phyloP scores from a whole-genome alignment of 2,329 filamentous ascomycete species.

The Exophiala lecanii-corni region DNA sequence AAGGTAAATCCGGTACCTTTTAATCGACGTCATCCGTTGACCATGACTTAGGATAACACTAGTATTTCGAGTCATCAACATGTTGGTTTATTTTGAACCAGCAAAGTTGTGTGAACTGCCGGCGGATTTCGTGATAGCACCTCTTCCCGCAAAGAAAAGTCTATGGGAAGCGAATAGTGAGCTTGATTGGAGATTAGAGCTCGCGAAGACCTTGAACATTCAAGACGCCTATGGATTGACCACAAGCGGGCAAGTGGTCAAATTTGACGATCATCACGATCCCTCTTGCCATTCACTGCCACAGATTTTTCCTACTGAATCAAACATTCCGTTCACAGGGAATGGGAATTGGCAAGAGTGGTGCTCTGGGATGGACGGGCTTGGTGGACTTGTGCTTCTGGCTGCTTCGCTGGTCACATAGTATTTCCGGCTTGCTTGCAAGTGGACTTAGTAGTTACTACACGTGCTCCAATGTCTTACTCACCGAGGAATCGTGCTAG shows the following conservation, averaged over 20 bases:
- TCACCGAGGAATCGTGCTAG: no score
- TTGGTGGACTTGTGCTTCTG: slow-evolving; percentile 45
- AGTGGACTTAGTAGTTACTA: no score
- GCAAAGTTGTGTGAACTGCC: slow-evolving; percentile 35
- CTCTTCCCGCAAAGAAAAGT: slow-evolving; percentile 40
- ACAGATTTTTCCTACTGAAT: slow-evolving; percentile 21
- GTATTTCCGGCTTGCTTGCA: no score
- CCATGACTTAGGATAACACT: no score
- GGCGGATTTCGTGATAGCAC: slow-evolving; percentile 37
- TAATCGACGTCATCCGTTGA: no score
- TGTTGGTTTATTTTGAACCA: slow-evolving; percentile 43
- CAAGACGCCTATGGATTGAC: slow-evolving; percentile 31
- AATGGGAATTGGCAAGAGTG: slow-evolving; percentile 41
- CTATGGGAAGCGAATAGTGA: slow-evolving; percentile 43
- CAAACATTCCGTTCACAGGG: slow-evolving; percentile 16
- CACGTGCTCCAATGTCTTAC: no score
- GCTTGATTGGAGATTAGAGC: slow-evolving; percentile 34
- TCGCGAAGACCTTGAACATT: slow-evolving; percentile 23
- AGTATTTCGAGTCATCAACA: slow-evolving; percentile 39
- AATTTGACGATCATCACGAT: slow-evolving; percentile 28
- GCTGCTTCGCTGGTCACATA: no score
- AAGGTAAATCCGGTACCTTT: slow-evolving; percentile 27
- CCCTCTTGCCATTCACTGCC: no score
- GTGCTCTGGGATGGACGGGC: slow-evolving; percentile 44
- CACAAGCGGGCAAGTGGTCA: slow-evolving; percentile 33